These are phyloP conservation scores for Cyclaneusma minus DNA, from an alignment of 2,329 filamentous ascomycete species.

Conservation along the genomic window DNA sequence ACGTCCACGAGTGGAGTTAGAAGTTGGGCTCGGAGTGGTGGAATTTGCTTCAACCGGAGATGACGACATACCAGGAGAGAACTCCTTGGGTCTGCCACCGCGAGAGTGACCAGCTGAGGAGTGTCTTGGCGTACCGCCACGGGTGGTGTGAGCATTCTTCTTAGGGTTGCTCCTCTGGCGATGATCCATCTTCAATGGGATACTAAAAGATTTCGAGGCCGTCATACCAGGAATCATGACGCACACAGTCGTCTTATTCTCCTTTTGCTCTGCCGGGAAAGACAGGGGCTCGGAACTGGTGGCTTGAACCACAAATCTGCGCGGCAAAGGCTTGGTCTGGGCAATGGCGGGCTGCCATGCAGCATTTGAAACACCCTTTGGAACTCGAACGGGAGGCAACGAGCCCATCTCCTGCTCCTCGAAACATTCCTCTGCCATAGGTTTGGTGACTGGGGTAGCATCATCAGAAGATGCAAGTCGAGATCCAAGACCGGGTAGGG, in stretches of 20 bases:
- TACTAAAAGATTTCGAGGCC: slow-evolving; percentile 23
- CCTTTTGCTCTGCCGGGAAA: slow-evolving; percentile 23
- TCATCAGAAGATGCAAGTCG: slow-evolving; percentile 18
- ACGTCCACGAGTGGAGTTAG: slow-evolving; percentile 8
- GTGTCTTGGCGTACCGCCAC: slow-evolving; percentile 12
- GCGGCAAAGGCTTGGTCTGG: slow-evolving; percentile 37
- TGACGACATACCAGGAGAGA: slow-evolving; percentile 11
- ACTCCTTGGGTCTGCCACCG: slow-evolving; percentile 15
- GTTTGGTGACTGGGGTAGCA: slow-evolving; percentile 39
- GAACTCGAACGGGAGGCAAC: slow-evolving; percentile 54
- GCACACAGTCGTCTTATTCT: slow-evolving; percentile 21
- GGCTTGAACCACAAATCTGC: slow-evolving; percentile 31
- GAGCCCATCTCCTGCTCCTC: slow-evolving; percentile 71
- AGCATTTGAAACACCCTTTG: slow-evolving; percentile 41
- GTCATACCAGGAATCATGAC: slow-evolving; percentile 31
- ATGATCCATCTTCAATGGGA: slow-evolving; percentile 18
- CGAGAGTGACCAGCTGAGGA: slow-evolving; percentile 12
- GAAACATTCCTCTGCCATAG: slow-evolving; percentile 66
- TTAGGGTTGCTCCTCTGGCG: slow-evolving; percentile 18
- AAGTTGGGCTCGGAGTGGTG: slow-evolving; percentile 9
- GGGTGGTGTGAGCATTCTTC: slow-evolving; percentile 10
- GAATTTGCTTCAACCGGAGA: slow-evolving; percentile 10
- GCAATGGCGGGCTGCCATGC: slow-evolving; percentile 45
- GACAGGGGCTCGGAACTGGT: slow-evolving; percentile 28
- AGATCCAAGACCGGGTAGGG: no score